Base-by-base conservation (phyloP, 2,329 filamentous ascomycete species). In the Alternaria viburni region DNA sequence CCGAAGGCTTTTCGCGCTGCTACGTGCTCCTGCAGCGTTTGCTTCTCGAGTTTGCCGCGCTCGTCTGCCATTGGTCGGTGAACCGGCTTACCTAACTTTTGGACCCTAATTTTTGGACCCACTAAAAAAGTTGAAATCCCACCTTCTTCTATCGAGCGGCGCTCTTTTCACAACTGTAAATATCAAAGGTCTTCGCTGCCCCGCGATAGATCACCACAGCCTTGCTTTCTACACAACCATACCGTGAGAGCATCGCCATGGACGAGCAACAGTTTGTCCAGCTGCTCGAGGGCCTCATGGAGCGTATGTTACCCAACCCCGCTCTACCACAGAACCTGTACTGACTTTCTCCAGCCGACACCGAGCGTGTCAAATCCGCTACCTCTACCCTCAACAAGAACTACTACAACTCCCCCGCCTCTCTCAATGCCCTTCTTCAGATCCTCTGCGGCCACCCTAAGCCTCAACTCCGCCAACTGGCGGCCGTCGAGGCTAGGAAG, bases 371-470 rank as follows among this genome's bases (percentile, higher is more conserved):
- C 81, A 96, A 97, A 87, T 89, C 91, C 70, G 93, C 94, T 67
- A 99, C 95, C 17, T 89, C 91, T 62, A 90, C 93, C 75, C 89
- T 98, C 64, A 94, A 97, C 82, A 96, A 96, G 82, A 92, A 92
- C 82, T 98, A 93, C 86, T 98, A 97, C 85, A 90, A 89, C 75
- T 88, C 93, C 72, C 91, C 95, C 43, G 88, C 93, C 75, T 93
- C 93, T 15, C 89, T 98, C 61, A 87, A 95, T 59, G 89, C 92
- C 74, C 90, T 98, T 67, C 88, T 98, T 71, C 93, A 97, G 82
- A 90, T 97, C 75, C 87, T 96, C 72, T 91, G 93, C 73, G 92
- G 91, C 62, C 91, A 97, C 81, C 85, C 89, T 64, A 84, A 86
- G 76, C 80, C 87, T 50, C 88, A 90, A 70, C 86, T 97, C 59